A percentile compares a stretch with the other conserved stretches of the same genome.
phyloP scores from a whole-genome alignment of 2,329 filamentous ascomycete species.

The Xylariaceae sp. region DNA sequence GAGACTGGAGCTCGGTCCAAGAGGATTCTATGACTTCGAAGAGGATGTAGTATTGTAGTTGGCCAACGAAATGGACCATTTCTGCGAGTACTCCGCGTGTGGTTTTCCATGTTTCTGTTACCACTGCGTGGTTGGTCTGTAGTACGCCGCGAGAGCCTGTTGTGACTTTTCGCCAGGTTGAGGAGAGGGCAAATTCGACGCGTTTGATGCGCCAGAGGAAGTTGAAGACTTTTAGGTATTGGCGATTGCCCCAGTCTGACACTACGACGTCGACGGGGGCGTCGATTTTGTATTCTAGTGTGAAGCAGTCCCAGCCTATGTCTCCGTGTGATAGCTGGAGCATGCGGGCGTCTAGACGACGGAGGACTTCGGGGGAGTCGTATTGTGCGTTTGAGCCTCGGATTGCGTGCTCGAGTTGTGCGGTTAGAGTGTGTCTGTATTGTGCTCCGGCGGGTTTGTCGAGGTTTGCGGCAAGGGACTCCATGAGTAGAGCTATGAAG shows the following conservation, averaged over 20 bases:
- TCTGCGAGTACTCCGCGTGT: conserved; percentile 87
- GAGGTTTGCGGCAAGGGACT: conserved; percentile 87
- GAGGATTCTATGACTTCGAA: conserved; percentile 98
- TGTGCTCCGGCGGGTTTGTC: conserved; percentile 95
- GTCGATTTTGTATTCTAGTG: conserved; percentile 96
- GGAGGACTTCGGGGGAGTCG: conserved; percentile 86
- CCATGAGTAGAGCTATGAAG: conserved; percentile 96
- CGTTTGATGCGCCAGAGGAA: conserved; percentile 98
- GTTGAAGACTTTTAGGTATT: conserved; percentile 99
- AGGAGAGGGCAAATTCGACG: conserved; percentile 88
- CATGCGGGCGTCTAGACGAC: conserved; percentile 95
- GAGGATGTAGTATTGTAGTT: conserved; percentile 96
- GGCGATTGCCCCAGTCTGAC: conserved; percentile 89
- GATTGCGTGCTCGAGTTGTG: conserved; percentile 96
- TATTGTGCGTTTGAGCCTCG: conserved; percentile 96
- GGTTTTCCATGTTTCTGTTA: conserved; percentile 81
- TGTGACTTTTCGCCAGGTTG: conserved; percentile 93
- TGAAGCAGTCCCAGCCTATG: conserved; percentile 99
- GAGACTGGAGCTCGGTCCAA: conserved; percentile 85
- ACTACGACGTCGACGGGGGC: conserved; percentile 96
- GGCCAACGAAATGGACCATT: conserved; percentile 97
- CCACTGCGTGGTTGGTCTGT: conserved; percentile 65
- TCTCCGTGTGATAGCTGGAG: conserved; percentile 93
- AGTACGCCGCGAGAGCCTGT: conserved; percentile 92
- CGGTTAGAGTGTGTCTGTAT: conserved; percentile 93